These are phyloP conservation scores for Arachis stenosperma DNA, from an alignment of 306 rosid species.

Conservation along the genomic window DNA sequence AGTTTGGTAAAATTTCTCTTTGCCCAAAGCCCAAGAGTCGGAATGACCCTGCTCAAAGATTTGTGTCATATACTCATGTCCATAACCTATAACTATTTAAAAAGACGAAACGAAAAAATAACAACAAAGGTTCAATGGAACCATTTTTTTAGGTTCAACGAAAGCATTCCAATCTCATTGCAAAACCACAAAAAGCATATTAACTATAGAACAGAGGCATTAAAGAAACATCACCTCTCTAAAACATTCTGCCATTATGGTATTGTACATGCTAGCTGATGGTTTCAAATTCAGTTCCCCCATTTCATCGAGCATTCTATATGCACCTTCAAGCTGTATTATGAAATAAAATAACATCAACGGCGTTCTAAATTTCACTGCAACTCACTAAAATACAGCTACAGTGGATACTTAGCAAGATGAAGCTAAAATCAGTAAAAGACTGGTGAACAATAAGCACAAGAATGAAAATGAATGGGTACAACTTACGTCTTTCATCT, in stretches of 20 bases:
- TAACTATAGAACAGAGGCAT: background rate
- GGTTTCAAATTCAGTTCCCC: conserved; percentile 49
- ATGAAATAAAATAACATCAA: conserved; percentile 26
- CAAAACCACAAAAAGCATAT: conserved; percentile 19
- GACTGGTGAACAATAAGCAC: background rate
- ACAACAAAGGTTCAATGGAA: background rate
- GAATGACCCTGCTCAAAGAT: conserved; percentile 13
- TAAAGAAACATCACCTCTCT: conserved; percentile 57
- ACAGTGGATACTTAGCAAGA: conserved; percentile 20
- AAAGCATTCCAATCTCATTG: conserved; percentile 18
- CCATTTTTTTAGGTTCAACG: conserved; percentile 1
- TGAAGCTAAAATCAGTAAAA: conserved; percentile 19
- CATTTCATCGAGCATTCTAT: conserved; percentile 55
- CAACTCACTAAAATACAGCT: conserved; percentile 19
- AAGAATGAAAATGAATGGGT: conserved; percentile 3
- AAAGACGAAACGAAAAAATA: background rate
- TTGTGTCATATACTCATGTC: background rate
- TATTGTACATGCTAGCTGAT: conserved; percentile 61
- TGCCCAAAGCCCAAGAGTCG: background rate
- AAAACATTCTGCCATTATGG: conserved; percentile 64
- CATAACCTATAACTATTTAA: conserved; percentile 11
- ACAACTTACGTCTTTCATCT: conserved; percentile 71
- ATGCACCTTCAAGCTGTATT: conserved; percentile 65
- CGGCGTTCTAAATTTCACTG: conserved; percentile 28
- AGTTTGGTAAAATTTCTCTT: conserved; percentile 2